A percentile compares a stretch with the other conserved stretches of the same genome.
These are phyloP conservation scores for Leccinum subtestaceum DNA, from an alignment of 768 basidiomycete species.

Conservation along the genomic window DNA sequence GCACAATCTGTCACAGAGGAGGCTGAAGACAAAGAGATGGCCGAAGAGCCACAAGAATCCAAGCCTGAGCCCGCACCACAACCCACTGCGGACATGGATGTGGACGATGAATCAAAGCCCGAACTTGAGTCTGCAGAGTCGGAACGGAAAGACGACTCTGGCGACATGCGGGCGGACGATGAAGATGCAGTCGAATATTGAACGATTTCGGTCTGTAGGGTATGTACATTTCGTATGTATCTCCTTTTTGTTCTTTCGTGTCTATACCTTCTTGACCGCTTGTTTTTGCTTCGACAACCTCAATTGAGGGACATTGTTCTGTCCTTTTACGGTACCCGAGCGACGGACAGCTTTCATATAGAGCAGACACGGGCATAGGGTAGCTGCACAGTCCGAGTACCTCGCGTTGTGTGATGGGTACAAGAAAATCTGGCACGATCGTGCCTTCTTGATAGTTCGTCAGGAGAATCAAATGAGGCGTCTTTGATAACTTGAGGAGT, in stretches of 20 bases:
- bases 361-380: not conserved
- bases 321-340: not conserved
- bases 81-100: slow-evolving; percentile 34
- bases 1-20: slow-evolving; percentile 37
- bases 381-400: not conserved
- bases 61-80: slow-evolving; percentile 19
- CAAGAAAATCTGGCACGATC: not conserved
- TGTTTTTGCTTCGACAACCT: slow-evolving; percentile 10
- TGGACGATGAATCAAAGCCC: slow-evolving; percentile 35
- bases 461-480: not conserved
- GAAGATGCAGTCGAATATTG: slow-evolving; percentile 83
- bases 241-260: slow-evolving; percentile 7
- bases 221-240: slow-evolving; percentile 29
- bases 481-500: not conserved
- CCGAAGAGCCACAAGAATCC: slow-evolving; percentile 20
- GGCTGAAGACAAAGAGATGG: slow-evolving; percentile 36
- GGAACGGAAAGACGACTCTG: slow-evolving; percentile 53
- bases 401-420: not conserved
- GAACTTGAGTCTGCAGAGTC: slow-evolving; percentile 36
- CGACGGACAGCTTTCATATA: not conserved
- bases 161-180: slow-evolving; percentile 62
- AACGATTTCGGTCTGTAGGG: slow-evolving; percentile 23
- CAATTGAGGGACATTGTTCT: slow-evolving; percentile 7
- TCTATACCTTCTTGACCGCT: slow-evolving; percentile 19
- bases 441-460: not conserved